phyloP scores from a whole-genome alignment of 1,139 yeast species.

The Schwanniomyces etchellsii region DNA sequence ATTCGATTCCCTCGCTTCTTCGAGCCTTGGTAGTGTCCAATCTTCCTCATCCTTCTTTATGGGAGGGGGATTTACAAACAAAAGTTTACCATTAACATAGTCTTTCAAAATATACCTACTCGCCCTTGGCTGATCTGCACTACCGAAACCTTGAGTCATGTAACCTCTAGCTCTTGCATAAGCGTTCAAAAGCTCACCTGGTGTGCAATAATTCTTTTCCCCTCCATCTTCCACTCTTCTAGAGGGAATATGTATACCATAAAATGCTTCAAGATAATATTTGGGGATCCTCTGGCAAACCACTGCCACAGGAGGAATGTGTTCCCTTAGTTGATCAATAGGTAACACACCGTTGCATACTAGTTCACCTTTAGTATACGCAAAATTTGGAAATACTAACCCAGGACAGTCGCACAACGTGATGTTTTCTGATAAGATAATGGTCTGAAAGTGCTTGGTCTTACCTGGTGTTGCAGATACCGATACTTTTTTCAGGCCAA shows the following conservation, averaged over 20 bases:
- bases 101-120: conserved; percentile 90
- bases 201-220: conserved; percentile 69
- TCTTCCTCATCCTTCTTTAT: conserved; percentile 36
- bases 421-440: conserved; percentile 75
- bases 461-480: conserved; percentile 99
- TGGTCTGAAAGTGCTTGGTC: conserved; percentile 98
- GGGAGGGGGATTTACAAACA: conserved; percentile 89
- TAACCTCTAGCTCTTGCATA: conserved; percentile 97
- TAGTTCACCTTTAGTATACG: conserved; percentile 92
- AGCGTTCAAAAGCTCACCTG: conserved; percentile 83
- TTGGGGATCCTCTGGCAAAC: conserved; percentile 89
- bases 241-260: conserved; percentile 85
- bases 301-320: conserved; percentile 83
- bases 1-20: conserved; percentile 61
- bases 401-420: conserved; percentile 98
- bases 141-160: conserved; percentile 95
- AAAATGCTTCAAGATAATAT: conserved; percentile 80
- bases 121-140: conserved; percentile 96
- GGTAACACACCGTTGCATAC: conserved; percentile 98
- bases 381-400: conserved; percentile 96
- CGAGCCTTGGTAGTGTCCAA: conserved; percentile 34
- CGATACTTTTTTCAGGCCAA: conserved; percentile 94
- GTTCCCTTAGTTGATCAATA: conserved; percentile 92
- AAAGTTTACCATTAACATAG: conserved; percentile 85
- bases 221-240: conserved; percentile 83